Conservation (phyloP, 1,284 basidiomycete genomes). For the Afroboletus lepidellus region DNA sequence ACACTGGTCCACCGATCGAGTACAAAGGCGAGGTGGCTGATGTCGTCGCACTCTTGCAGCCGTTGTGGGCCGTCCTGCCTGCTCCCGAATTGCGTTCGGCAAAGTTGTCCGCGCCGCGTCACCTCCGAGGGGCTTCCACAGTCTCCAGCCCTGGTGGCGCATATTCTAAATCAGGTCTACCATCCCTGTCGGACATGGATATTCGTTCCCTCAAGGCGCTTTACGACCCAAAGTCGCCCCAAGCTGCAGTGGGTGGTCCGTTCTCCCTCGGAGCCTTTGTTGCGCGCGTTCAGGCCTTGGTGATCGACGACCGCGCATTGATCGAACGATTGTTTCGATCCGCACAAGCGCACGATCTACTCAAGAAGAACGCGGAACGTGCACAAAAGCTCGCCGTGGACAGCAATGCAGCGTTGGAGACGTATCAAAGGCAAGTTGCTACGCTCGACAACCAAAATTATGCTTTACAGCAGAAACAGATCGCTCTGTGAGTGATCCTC, state of each 20-base stretch:
- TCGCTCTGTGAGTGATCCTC: slow-evolving; percentile 50
- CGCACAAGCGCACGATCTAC: slow-evolving; percentile 81
- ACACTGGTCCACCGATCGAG: slow-evolving; percentile 37
- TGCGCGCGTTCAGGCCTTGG: slow-evolving; percentile 71
- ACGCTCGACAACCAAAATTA: slow-evolving; percentile 74
- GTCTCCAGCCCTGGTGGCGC: slow-evolving; percentile 30
- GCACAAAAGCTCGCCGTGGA: slow-evolving; percentile 88
- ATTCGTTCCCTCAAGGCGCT: slow-evolving; percentile 74
- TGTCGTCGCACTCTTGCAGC: slow-evolving; percentile 62
- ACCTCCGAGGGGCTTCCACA: slow-evolving; percentile 46
- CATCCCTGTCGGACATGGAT: slow-evolving; percentile 75
- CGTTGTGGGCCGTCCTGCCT: slow-evolving; percentile 79
- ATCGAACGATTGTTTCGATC: slow-evolving; percentile 82
- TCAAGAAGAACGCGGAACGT: slow-evolving; percentile 87
- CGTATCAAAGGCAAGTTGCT: slow-evolving; percentile 84
- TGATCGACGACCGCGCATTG: slow-evolving; percentile 77
- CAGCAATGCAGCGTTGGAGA: slow-evolving; percentile 73
- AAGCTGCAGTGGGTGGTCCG: slow-evolving; percentile 34
- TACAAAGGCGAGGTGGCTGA: slow-evolving; percentile 53
- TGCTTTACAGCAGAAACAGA: slow-evolving; percentile 48
- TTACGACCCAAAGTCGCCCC: slow-evolving; percentile 51
- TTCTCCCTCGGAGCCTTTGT: slow-evolving; percentile 76
- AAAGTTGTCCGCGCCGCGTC: slow-evolving; percentile 52
- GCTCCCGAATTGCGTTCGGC: slow-evolving; percentile 72
- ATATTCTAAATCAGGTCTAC: slow-evolving; percentile 30